Base-by-base conservation (phyloP, 768 basidiomycete genomes). In the Cystofilobasidium bisporidii region DNA sequence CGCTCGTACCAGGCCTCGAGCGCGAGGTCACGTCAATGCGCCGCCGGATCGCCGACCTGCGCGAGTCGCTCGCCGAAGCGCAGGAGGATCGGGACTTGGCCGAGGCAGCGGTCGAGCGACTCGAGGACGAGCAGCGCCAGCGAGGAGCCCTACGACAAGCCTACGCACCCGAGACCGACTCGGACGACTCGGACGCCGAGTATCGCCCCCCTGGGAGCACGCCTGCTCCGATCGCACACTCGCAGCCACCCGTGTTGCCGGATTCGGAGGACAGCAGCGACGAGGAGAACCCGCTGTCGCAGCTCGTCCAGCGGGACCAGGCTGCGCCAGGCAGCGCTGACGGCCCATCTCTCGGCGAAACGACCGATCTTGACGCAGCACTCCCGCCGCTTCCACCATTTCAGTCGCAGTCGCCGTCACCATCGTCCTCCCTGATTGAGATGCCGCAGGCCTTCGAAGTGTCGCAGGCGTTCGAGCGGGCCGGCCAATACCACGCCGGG, bases 271-370 rank as follows among this genome's bases (percentile, higher is more conserved):
- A 22, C 47, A 24, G n/a, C 22, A 48, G 22, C 22, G 47, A 48
- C n/a, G 47, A 48, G 47, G 47, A 48, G 8, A 48, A n/a, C 47
- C 47, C 47, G 47, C 47, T 48, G 22, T 48, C 47, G 47, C 47
- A 48, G 47, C 15, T 48, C 47, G 47, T 48, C 47, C 47, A 43
- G 20, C 43, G 43, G 3, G 43, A 43, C 8, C n/a, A n/a, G n/a
- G n/a, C n/a, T n/a, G n/a, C n/a, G n/a, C n/a, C n/a, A n/a, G n/a
- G n/a, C n/a, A n/a, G n/a, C n/a, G n/a, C n/a, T n/a, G n/a, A n/a
- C n/a, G n/a, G n/a, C n/a, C n/a, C n/a, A n/a, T n/a, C n/a, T n/a
- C n/a, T n/a, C n/a, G n/a, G n/a, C n/a, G n/a, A n/a, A n/a, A n/a
- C n/a, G n/a, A n/a, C n/a, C 28, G 17, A 18, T 15, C 28, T 32